Conservation (phyloP, 176 grass and related monocot species). For the Hordeum marinum region DNA sequence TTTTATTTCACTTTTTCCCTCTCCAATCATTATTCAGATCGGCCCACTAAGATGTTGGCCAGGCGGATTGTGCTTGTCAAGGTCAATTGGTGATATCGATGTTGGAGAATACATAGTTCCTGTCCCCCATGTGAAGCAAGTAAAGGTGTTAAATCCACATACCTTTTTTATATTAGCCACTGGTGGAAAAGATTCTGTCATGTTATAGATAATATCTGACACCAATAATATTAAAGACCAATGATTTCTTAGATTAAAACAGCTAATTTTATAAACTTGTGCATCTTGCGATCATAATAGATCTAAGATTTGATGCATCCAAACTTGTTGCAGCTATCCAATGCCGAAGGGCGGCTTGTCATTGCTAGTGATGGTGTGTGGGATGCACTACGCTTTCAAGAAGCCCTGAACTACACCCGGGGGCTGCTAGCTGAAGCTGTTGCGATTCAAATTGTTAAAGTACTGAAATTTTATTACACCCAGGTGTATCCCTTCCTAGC, state of each 20-base stretch:
- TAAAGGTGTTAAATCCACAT: conserved; percentile 57
- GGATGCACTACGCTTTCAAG: conserved; percentile 73
- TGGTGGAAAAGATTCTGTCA: conserved; percentile 21
- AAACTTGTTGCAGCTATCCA: conserved; percentile 68
- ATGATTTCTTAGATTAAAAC: conserved; percentile 16
- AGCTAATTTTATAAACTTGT: neutral
- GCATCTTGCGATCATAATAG: neutral
- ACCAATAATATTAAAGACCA: conserved; percentile 18
- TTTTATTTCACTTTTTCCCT: conserved; percentile 16
- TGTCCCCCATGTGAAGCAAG: conserved; percentile 98
- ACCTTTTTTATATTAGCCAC: neutral
- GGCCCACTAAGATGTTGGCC: conserved; percentile 99
- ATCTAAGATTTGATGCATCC: conserved; percentile 23
- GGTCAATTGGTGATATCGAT: conserved; percentile 93
- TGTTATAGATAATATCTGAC: conserved; percentile 25
- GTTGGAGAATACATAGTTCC: conserved; percentile 97
- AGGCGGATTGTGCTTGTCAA: conserved; percentile 95
- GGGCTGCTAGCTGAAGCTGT: conserved; percentile 84
- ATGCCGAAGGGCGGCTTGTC: conserved; percentile 81
- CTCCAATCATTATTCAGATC: conserved; percentile 55
- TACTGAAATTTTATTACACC: conserved; percentile 29
- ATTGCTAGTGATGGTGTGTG: conserved; percentile 93
- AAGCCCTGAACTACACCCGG: conserved; percentile 64
- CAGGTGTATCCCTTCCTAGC: neutral
- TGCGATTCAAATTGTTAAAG: conserved; percentile 77